Evolutionary conservation across 2,329 filamentous ascomycete genomes (phyloP).

Genomic region (Penicillium aurantiogriseum): DNA sequence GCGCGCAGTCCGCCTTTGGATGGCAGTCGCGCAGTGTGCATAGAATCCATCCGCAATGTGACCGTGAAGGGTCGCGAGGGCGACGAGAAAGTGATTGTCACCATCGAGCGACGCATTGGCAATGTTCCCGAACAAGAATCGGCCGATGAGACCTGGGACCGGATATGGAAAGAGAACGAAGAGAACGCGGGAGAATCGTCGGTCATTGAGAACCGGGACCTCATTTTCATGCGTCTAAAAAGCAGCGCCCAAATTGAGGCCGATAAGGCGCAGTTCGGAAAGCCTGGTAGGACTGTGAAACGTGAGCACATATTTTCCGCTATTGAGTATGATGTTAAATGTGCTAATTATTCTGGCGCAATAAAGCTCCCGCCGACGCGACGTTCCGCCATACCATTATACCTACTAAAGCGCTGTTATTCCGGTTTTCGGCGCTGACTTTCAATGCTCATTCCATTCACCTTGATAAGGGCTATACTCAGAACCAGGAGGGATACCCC

Average conservation of each 20-base stretch:
- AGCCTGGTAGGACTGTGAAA: conserved; percentile 33
- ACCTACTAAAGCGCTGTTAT: conserved; percentile 71
- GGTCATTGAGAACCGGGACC: conserved; percentile 58
- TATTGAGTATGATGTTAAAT: background rate
- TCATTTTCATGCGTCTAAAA: conserved; percentile 62
- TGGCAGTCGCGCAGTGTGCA: conserved; percentile 42
- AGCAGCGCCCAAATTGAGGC: conserved; percentile 36
- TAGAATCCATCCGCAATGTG: conserved; percentile 51
- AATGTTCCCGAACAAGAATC: conserved; percentile 38
- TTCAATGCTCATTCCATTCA: conserved; percentile 94
- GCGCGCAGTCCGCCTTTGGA: conserved; percentile 31
- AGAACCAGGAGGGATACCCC: conserved; percentile 69
- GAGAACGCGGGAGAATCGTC: conserved; percentile 44
- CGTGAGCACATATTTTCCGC: conserved; percentile 30
- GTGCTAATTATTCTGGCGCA: conserved; percentile 20
- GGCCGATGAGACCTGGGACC: conserved; percentile 35
- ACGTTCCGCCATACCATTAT: conserved; percentile 60
- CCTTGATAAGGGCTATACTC: conserved; percentile 70
- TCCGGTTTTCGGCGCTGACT: conserved; percentile 85
- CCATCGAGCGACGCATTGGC: conserved; percentile 55
- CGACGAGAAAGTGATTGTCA: conserved; percentile 60
- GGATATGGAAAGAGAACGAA: conserved; percentile 47
- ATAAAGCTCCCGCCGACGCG: conserved; percentile 50
- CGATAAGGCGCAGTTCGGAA: conserved; percentile 26
- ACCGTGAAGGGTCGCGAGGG: conserved; percentile 51